Evolutionary conservation across 129 eudicot species (phyloP).

Genomic region (Lactuca saligna): DNA sequence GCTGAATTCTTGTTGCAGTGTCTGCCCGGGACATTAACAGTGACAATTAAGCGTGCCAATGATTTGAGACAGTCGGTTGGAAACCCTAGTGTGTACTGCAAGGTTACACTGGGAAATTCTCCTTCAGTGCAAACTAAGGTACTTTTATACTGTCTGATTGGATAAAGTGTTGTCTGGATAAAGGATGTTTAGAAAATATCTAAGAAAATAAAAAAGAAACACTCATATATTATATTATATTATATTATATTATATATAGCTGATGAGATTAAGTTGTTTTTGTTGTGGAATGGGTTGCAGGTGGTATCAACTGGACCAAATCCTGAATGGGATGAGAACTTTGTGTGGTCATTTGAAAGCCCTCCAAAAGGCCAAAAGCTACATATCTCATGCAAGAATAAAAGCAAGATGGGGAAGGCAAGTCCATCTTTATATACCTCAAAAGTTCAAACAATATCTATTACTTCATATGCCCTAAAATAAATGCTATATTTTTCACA

Average conservation of each 20-base stretch:
- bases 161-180: no score
- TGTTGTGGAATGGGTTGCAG: constrained; percentile 40
- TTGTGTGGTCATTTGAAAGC: constrained; percentile 94
- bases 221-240: no score
- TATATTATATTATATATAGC: no score
- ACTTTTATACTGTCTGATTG: not conserved
- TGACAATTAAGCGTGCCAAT: constrained; percentile 85
- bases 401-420: constrained; percentile 99
- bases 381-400: constrained; percentile 95
- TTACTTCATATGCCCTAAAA: constrained; percentile 3
- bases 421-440: constrained; percentile 10
- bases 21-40: constrained; percentile 91
- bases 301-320: constrained; percentile 88
- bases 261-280: not conserved
- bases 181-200: no score
- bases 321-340: constrained; percentile 97
- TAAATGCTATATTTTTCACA: not conserved
- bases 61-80: constrained; percentile 97
- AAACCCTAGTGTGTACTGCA: constrained; percentile 89
- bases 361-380: constrained; percentile 99
- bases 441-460: not conserved
- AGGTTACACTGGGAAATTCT: constrained; percentile 91
- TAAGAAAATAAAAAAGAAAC: no score
- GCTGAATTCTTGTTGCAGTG: constrained; percentile 92
- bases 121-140: constrained; percentile 88